phyloP scores from a whole-genome alignment of 306 rosid species.

The Vachellia pachyceras region DNA sequence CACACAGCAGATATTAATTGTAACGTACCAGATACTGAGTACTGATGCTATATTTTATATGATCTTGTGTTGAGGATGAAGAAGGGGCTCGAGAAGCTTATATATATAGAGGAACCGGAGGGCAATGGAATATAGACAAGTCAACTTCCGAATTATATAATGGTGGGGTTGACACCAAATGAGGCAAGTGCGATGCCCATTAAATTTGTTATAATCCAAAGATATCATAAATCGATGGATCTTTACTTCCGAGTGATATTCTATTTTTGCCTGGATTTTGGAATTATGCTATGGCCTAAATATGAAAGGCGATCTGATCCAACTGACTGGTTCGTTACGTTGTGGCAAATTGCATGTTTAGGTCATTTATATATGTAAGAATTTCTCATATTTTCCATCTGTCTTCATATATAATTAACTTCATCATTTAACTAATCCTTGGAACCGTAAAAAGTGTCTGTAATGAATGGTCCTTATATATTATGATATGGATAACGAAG shows the following conservation, averaged over 20 bases:
- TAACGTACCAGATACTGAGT: conserved; percentile 28
- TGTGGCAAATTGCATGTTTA: neutral
- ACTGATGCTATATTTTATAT: neutral
- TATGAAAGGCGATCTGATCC: conserved; percentile 28
- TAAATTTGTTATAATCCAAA: conserved; percentile 17
- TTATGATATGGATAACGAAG: no score
- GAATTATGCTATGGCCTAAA: conserved; percentile 32
- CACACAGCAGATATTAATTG: neutral
- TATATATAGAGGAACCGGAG: conserved; percentile 36
- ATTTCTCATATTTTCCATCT: neutral
- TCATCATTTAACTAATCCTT: neutral
- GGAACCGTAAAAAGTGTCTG: neutral
- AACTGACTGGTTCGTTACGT: neutral
- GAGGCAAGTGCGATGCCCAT: conserved; percentile 56
- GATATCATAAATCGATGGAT: neutral
- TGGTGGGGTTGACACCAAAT: conserved; percentile 51
- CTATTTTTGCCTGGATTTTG: neutral
- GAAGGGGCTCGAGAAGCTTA: conserved; percentile 36
- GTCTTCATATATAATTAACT: neutral
- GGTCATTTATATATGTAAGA: neutral
- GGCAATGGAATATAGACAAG: conserved; percentile 2
- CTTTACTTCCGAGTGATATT: neutral
- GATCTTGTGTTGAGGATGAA: conserved; percentile 13
- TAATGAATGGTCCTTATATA: no score
- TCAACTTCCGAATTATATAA: conserved; percentile 36